Percentiles rank a stretch among this genome's conserved stretches.
Conservation (phyloP, 1,284 basidiomycete genomes). For the Trametes hirsuta region DNA sequence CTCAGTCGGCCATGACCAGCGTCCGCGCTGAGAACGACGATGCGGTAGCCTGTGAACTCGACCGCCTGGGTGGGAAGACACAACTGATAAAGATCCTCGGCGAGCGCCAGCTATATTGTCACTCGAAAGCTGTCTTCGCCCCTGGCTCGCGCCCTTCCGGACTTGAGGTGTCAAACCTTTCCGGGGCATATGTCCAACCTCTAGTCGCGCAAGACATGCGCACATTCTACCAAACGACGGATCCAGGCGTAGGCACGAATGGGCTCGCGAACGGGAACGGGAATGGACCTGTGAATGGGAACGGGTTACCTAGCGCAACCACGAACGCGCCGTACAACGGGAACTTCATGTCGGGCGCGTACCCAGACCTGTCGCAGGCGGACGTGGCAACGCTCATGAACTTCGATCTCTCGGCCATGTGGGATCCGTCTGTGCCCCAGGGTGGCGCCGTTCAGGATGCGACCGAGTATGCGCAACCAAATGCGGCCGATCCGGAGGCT, state of each 20-base stretch:
- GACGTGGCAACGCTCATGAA: conserved; percentile 1
- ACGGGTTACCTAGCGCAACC: neutral
- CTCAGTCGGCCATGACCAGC: conserved; percentile 50
- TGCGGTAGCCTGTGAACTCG: conserved; percentile 53
- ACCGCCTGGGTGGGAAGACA: conserved; percentile 66
- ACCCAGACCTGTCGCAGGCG: neutral
- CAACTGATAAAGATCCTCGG: conserved; percentile 32
- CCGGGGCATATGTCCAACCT: conserved; percentile 37
- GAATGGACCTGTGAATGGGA: neutral
- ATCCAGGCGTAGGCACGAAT: neutral
- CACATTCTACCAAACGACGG: conserved; percentile 31
- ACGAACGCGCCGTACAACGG: neutral
- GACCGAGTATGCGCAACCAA: conserved; percentile 29
- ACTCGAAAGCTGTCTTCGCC: neutral
- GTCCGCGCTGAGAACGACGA: conserved; percentile 34
- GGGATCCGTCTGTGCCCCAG: neutral
- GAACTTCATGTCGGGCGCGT: neutral
- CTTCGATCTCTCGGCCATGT: conserved; percentile 8
- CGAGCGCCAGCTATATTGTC: conserved; percentile 15
- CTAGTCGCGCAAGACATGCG: conserved; percentile 45
- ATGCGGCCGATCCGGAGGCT: conserved; percentile 44
- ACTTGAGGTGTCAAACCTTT: conserved; percentile 18
- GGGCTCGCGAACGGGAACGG: neutral
- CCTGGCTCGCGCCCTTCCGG: conserved; percentile 1
- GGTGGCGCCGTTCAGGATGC: conserved; percentile 14